Conservation (phyloP, 805 yeast genomes). For the Starmerella tilneyi region DNA sequence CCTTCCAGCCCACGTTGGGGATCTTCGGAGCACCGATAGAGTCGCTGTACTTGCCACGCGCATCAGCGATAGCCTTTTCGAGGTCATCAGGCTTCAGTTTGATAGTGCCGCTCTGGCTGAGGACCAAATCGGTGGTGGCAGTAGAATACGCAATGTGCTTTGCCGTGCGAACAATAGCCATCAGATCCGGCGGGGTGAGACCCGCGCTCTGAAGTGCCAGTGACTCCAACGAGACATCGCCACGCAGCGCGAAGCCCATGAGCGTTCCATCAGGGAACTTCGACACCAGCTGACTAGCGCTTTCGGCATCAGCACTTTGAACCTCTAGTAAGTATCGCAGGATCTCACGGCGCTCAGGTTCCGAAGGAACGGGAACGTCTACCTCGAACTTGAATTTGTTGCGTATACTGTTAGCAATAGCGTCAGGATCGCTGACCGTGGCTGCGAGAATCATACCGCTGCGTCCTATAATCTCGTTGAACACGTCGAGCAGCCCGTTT, state of each 20-base stretch:
- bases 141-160: conserved; percentile 48
- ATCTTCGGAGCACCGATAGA: conserved; percentile 95
- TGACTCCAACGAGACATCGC: conserved; percentile 45
- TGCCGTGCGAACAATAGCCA: conserved; percentile 58
- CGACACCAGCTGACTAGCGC: conserved; percentile 10
- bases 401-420: conserved; percentile 54
- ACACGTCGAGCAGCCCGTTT: conserved; percentile 44
- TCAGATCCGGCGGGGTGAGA: conserved; percentile 70
- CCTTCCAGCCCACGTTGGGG: conserved; percentile 93
- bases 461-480: conserved; percentile 36
- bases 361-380: conserved; percentile 65
- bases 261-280: conserved; percentile 11
- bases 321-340: conserved; percentile 40
- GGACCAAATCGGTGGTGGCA: conserved; percentile 32
- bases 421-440: conserved; percentile 59
- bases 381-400: conserved; percentile 68
- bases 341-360: conserved; percentile 57
- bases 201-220: conserved; percentile 88
- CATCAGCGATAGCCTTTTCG: conserved; percentile 61
- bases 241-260: conserved; percentile 30
- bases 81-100: conserved; percentile 51
- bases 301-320: neutral
- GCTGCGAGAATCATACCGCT: conserved; percentile 44
- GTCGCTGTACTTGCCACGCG: conserved; percentile 80
- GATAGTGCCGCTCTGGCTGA: conserved; percentile 47